Conservation (phyloP, 2,329 filamentous ascomycete genomes). For the Xylaria sp. region DNA sequence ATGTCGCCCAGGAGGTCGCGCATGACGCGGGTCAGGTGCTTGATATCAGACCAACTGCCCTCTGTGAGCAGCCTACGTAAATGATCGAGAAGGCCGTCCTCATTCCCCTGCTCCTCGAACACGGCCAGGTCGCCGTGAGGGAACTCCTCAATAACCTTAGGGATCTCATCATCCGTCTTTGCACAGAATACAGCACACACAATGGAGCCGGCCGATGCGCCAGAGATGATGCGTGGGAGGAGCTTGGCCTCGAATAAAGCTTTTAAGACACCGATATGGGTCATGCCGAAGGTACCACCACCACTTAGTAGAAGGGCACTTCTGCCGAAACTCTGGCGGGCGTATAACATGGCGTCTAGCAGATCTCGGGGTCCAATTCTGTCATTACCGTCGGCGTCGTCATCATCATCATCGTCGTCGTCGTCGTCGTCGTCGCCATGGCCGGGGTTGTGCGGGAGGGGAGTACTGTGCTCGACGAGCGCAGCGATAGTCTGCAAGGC, state of each 20-base stretch:
- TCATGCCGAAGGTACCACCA: constrained; percentile 91
- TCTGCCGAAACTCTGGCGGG: constrained; percentile 84
- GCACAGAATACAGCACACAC: constrained; percentile 84
- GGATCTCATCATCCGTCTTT: constrained; percentile 81
- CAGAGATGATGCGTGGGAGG: constrained; percentile 86
- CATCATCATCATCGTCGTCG: background rate
- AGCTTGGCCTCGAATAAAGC: constrained; percentile 78
- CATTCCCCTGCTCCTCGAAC: constrained; percentile 72
- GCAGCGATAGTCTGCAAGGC: constrained; percentile 78
- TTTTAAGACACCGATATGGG: constrained; percentile 89
- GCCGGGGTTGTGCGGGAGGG: constrained; percentile 35
- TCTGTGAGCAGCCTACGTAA: constrained; percentile 80
- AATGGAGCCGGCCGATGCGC: constrained; percentile 88
- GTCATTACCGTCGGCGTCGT: constrained; percentile 5
- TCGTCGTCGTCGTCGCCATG: background rate
- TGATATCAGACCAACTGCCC: constrained; percentile 86
- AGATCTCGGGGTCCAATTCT: constrained; percentile 66
- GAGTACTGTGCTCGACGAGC: constrained; percentile 71
- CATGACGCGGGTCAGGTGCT: constrained; percentile 85
- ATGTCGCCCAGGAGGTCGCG: constrained; percentile 82
- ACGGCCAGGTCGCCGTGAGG: constrained; percentile 84
- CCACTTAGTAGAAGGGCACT: constrained; percentile 86
- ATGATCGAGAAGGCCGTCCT: constrained; percentile 74
- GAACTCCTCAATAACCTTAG: constrained; percentile 74
- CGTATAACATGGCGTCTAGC: constrained; percentile 75